phyloP scores from a whole-genome alignment of 202 grass and related monocot species.

The Carex sylvatica region DNA sequence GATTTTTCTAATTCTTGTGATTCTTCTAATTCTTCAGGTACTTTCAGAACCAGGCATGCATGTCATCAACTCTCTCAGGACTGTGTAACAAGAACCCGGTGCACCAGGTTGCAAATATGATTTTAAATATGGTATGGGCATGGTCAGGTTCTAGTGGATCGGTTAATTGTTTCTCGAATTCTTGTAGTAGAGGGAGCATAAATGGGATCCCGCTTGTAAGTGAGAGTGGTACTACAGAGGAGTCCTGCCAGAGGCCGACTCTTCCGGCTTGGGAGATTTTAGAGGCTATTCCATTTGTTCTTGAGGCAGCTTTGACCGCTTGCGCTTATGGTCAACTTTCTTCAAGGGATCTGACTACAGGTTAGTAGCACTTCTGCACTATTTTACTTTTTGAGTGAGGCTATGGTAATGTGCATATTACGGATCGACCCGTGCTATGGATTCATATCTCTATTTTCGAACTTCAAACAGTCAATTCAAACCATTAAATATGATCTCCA shows the following conservation, averaged over 20 bases:
- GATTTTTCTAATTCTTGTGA: no score
- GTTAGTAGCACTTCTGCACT: conserved; percentile 31
- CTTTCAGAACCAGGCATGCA: conserved; percentile 82
- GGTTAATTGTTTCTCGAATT: conserved; percentile 40
- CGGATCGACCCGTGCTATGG: no score
- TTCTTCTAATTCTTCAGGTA: background rate
- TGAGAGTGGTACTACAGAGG: conserved; percentile 32
- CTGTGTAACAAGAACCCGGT: conserved; percentile 46
- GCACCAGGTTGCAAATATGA: conserved; percentile 63
- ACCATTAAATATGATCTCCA: no score
- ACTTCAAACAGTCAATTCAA: no score
- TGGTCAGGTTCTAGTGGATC: conserved; percentile 30
- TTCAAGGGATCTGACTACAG: conserved; percentile 77
- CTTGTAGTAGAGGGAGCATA: conserved; percentile 44
- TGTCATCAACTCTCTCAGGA: conserved; percentile 64
- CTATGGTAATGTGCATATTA: no score
- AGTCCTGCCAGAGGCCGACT: conserved; percentile 38
- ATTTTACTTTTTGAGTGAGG: background rate
- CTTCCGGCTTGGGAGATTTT: conserved; percentile 78
- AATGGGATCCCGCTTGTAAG: conserved; percentile 11
- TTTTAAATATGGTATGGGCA: conserved; percentile 59
- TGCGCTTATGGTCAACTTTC: conserved; percentile 80
- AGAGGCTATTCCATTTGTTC: conserved; percentile 84
- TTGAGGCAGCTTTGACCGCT: conserved; percentile 72
- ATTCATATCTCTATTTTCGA: no score